These are phyloP conservation scores for Penicillium sp. DNA, from an alignment of 2,329 filamentous ascomycete species.

Conservation along the genomic window DNA sequence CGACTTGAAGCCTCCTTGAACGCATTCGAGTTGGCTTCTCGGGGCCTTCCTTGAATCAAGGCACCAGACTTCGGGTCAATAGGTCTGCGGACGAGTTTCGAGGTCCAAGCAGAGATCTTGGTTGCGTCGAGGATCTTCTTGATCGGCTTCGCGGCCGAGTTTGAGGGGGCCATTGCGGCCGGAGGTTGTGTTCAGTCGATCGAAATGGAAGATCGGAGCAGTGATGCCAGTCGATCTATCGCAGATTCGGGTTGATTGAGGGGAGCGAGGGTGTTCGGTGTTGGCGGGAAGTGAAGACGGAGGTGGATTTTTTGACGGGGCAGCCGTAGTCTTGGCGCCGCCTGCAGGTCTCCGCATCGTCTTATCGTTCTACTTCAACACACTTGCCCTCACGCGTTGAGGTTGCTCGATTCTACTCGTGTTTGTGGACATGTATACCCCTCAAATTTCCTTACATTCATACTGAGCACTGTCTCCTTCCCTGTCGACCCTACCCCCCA, in stretches of 20 bases:
- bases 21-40: constrained; percentile 47
- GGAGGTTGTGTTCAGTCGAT: constrained; percentile 21
- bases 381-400: constrained; percentile 7
- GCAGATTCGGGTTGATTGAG: constrained; percentile 19
- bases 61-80: constrained; percentile 32
- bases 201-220: background rate
- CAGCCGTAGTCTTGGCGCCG: constrained; percentile 29
- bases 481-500: background rate
- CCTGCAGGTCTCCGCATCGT: constrained; percentile 28
- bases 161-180: constrained; percentile 43
- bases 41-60: constrained; percentile 48
- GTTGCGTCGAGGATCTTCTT: constrained; percentile 45
- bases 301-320: constrained; percentile 42
- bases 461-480: constrained; percentile 5
- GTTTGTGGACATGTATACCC: constrained; percentile 24
- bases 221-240: constrained; percentile 20
- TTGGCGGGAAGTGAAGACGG: constrained; percentile 23
- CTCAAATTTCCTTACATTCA: background rate
- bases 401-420: background rate
- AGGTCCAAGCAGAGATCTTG: constrained; percentile 40
- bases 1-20: constrained; percentile 42
- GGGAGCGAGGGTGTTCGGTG: constrained; percentile 9
- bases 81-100: constrained; percentile 41
- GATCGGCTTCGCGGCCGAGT: constrained; percentile 30
- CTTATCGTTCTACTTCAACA: constrained; percentile 23